Percentiles rank a stretch among this genome's conserved stretches.
These are phyloP conservation scores for Arthrobotrys pseudoclavata DNA, from an alignment of 2,329 filamentous ascomycete species.

Conservation along the genomic window DNA sequence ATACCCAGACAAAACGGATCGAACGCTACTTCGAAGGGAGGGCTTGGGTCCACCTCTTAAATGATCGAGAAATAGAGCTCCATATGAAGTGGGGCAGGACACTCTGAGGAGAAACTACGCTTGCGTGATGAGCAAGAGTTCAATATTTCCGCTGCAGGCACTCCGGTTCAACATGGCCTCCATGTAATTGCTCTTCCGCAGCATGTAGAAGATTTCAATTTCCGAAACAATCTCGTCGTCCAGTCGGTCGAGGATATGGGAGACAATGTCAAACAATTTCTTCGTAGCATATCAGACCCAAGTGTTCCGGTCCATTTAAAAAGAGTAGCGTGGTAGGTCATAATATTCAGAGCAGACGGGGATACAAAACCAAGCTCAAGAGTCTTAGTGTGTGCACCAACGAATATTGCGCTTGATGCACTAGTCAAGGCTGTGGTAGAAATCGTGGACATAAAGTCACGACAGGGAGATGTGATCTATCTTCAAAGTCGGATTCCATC, in stretches of 20 bases:
- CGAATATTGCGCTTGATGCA: conserved; percentile 1
- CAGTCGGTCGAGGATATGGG: background rate
- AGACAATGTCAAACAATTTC: background rate
- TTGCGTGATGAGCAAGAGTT: conserved; percentile 3
- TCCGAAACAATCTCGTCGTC: background rate
- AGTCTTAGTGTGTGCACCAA: background rate
- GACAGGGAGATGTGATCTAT: background rate
- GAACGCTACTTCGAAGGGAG: background rate
- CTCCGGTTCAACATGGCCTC: background rate
- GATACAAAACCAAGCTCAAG: background rate
- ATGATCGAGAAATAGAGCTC: background rate
- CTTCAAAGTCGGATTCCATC: background rate
- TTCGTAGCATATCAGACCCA: background rate
- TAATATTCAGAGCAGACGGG: background rate
- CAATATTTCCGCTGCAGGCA: background rate
- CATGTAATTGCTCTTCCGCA: background rate
- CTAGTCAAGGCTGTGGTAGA: background rate
- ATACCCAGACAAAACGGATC: background rate
- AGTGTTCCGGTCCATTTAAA: no score
- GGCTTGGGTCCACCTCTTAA: background rate
- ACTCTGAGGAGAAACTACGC: background rate
- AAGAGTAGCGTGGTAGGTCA: background rate
- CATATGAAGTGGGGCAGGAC: no score
- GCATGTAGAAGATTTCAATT: background rate
- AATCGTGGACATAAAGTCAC: background rate